Conservation (phyloP, 768 basidiomycete species). For the Pleurotus platypus region DNA sequence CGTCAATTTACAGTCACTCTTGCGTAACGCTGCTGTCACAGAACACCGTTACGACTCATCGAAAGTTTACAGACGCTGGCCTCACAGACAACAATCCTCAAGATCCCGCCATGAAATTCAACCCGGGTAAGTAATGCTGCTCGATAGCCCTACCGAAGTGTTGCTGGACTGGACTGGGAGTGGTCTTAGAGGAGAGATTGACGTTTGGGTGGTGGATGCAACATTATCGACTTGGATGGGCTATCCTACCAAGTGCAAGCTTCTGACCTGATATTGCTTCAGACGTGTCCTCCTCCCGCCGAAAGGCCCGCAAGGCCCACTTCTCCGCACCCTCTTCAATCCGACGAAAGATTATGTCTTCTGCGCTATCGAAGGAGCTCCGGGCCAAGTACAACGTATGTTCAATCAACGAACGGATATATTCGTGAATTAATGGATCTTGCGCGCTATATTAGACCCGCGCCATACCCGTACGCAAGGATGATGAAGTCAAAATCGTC, state of each 20-base stretch:
- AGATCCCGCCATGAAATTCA: conserved; percentile 71
- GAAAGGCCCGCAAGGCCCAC: conserved; percentile 98
- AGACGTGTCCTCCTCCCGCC: conserved; percentile 91
- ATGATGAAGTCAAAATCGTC: conserved; percentile 96
- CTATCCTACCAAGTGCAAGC: conserved; percentile 14
- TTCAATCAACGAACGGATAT: conserved; percentile 12
- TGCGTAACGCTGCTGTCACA: conserved; percentile 30
- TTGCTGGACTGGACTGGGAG: not conserved
- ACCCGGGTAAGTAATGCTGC: conserved; percentile 60
- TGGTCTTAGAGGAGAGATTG: conserved; percentile 17
- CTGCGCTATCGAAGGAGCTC: conserved; percentile 92
- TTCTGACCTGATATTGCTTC: conserved; percentile 22
- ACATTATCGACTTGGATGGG: conserved; percentile 37
- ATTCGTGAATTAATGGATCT: not conserved
- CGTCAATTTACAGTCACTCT: conserved; percentile 15
- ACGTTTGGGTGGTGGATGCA: conserved; percentile 54
- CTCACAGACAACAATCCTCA: conserved; percentile 58
- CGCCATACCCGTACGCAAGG: conserved; percentile 93
- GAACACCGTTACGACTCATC: conserved; percentile 13
- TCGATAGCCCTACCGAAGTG: not conserved
- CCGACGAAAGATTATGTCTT: conserved; percentile 98
- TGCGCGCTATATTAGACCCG: conserved; percentile 52
- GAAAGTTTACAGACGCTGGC: conserved; percentile 18
- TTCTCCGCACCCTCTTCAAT: conserved; percentile 92
- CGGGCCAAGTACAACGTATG: conserved; percentile 87